phyloP scores from a whole-genome alignment of 495 filamentous ascomycete genomes.

The Parathielavia appendiculata region DNA sequence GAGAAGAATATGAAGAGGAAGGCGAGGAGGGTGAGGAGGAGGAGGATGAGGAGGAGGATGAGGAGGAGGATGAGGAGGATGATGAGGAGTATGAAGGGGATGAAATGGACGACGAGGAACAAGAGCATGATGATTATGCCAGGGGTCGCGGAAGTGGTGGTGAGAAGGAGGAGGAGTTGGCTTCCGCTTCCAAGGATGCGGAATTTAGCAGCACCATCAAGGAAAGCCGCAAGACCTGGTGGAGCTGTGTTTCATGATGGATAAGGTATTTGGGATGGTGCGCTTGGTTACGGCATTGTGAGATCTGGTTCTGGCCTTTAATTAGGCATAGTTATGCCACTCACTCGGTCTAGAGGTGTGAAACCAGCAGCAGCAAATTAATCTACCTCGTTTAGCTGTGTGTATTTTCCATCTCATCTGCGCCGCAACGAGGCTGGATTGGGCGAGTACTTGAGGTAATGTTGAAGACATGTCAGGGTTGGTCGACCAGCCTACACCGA shows the following conservation, averaged over 20 bases:
- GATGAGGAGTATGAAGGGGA: slow-evolving; percentile 14
- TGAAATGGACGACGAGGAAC: not conserved
- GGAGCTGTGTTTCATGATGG: slow-evolving; percentile 23
- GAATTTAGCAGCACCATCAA: slow-evolving; percentile 21
- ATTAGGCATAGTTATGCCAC: not conserved
- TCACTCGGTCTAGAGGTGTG: not conserved
- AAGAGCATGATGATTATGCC: not conserved
- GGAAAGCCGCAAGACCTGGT: slow-evolving; percentile 20
- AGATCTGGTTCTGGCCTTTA: not conserved
- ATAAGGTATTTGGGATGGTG: not conserved
- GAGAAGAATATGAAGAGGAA: slow-evolving; percentile 21
- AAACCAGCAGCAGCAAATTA: no score
- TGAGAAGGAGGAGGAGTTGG: slow-evolving; percentile 1
- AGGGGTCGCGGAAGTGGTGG: not conserved
- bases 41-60: slow-evolving; percentile 19
- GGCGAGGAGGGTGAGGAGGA: slow-evolving; percentile 20
- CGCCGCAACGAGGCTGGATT: no score
- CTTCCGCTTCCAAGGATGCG: slow-evolving; percentile 22
- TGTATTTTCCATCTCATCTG: no score
- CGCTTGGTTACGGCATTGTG: not conserved
- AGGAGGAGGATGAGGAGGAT: slow-evolving; percentile 17
- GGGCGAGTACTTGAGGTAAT: no score
- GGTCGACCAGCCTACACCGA: no score
- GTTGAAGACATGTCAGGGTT: no score
- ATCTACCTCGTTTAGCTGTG: no score